Conservation (phyloP, 225 moss, liverwort and hornwort genomes). For the Pseudoscleropodium purum region DNA sequence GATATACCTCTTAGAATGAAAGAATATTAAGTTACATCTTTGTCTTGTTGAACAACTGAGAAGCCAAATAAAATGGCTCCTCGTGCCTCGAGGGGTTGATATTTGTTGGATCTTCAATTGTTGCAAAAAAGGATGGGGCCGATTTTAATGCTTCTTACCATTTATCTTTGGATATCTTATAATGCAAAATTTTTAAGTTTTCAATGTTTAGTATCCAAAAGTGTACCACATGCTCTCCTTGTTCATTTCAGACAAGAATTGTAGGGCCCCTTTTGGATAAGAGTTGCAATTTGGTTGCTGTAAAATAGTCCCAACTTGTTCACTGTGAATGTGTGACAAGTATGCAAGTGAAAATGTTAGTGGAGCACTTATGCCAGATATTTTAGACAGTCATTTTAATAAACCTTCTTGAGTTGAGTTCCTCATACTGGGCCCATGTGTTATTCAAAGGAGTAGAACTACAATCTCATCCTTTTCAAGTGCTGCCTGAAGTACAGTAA, state of each 20-base stretch:
- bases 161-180: too few species aligned
- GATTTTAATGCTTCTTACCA: neutral
- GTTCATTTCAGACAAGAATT: too few species aligned
- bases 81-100: too few species aligned
- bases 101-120: neutral
- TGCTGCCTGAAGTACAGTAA: too few species aligned
- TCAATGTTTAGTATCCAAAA: neutral
- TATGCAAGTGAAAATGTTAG: neutral
- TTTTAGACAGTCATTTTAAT: neutral
- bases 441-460: neutral
- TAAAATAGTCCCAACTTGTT: neutral
- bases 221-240: too few species aligned
- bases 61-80: too few species aligned
- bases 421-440: neutral
- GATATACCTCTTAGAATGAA: too few species aligned
- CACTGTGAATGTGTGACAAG: neutral
- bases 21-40: too few species aligned
- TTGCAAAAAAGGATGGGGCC: neutral
- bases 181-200: too few species aligned
- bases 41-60: too few species aligned
- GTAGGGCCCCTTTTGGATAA: neutral
- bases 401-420: neutral
- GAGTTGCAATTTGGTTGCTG: neutral
- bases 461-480: neutral
- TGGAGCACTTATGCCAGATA: neutral